A percentile compares a stretch with the other conserved stretches of the same genome.
Evolutionary conservation across 2,329 filamentous ascomycete genomes (phyloP).

Genomic region (Metarhizium anisopliae): DNA sequence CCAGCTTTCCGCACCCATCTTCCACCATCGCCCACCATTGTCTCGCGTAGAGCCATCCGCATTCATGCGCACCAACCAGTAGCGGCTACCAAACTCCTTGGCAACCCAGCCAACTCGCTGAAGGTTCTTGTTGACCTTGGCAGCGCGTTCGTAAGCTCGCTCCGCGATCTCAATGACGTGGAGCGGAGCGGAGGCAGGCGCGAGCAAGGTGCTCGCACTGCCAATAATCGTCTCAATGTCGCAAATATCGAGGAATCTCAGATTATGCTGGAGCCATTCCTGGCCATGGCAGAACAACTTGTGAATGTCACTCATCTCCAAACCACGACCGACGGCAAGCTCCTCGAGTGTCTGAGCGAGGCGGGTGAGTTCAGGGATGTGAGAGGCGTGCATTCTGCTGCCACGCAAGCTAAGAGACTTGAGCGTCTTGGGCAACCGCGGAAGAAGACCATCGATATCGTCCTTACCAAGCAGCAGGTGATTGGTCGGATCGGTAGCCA

Average conservation of each 20-base stretch:
- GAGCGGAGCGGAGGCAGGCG: constrained; percentile 53
- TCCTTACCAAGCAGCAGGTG: constrained; percentile 61
- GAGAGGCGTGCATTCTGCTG: constrained; percentile 56
- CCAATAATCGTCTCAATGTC: constrained; percentile 50
- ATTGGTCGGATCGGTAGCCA: constrained; percentile 62
- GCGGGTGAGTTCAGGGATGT: constrained; percentile 54
- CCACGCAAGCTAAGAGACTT: constrained; percentile 70
- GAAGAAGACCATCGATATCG: constrained; percentile 57
- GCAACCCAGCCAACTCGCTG: constrained; percentile 59
- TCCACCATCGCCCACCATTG: constrained; percentile 58
- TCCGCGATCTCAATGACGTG: constrained; percentile 69
- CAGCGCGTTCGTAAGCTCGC: constrained; percentile 55
- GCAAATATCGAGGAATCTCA: constrained; percentile 71
- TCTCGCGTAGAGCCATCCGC: constrained; percentile 24
- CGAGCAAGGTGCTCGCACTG: constrained; percentile 51
- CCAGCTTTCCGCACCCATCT: constrained; percentile 79
- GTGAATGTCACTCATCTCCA: constrained; percentile 58
- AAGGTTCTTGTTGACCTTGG: constrained; percentile 53
- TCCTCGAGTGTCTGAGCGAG: constrained; percentile 66
- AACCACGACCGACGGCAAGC: constrained; percentile 60
- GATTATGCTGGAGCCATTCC: constrained; percentile 39
- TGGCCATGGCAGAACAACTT: constrained; percentile 49
- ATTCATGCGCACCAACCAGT: constrained; percentile 56
- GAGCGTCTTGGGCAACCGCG: constrained; percentile 55
- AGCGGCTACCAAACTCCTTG: constrained; percentile 56